Percentiles rank a stretch among this genome's conserved stretches.
Evolutionary conservation across 225 moss, liverwort and hornwort species (phyloP).

Genomic region (Thuidium tamariscinum): DNA sequence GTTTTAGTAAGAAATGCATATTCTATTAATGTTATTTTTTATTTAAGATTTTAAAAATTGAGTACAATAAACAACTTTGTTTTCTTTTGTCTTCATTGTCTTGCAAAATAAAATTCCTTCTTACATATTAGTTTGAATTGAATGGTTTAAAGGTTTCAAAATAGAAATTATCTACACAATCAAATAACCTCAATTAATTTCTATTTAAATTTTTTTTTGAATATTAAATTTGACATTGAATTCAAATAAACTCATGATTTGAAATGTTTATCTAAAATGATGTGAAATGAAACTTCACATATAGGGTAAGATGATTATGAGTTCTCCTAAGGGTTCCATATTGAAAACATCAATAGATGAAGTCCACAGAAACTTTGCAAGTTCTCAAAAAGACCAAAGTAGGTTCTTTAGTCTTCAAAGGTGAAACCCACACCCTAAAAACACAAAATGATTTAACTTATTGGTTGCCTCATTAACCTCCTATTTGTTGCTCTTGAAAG

Average conservation of each 20-base stretch:
- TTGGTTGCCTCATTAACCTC: background rate
- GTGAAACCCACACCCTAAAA: fast-evolving
- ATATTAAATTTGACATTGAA: background rate
- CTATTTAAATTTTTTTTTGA: background rate
- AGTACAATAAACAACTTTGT: background rate
- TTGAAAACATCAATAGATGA: background rate
- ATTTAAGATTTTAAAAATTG: background rate
- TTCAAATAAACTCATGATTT: background rate
- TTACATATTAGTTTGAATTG: background rate
- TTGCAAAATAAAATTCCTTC: background rate
- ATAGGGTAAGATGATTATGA: background rate
- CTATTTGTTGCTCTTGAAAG: background rate
- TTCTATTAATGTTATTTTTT: fast-evolving
- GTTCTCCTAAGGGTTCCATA: background rate
- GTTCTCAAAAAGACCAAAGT: background rate
- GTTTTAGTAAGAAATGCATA: background rate
- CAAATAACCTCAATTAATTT: background rate
- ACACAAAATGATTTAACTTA: background rate
- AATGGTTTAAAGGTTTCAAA: background rate
- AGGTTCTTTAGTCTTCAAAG: background rate
- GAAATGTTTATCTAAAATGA: background rate
- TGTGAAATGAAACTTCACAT: background rate
- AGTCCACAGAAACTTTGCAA: background rate
- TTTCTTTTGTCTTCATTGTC: no score
- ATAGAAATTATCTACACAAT: background rate